phyloP scores from a whole-genome alignment of 352 stramenopile genomes.

The Thalassiosira allenii region DNA sequence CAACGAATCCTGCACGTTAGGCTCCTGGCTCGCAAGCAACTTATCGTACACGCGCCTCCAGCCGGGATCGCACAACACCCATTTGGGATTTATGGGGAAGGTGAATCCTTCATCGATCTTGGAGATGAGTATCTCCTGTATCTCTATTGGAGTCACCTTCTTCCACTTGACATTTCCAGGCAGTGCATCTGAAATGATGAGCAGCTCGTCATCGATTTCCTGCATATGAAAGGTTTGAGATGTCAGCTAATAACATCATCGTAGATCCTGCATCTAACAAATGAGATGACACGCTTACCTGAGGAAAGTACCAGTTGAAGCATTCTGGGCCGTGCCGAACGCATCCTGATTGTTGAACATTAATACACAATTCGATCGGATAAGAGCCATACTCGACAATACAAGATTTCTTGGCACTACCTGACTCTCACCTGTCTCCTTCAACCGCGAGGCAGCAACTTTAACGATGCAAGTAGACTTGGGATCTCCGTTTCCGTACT shows the following conservation, averaged over 20 bases:
- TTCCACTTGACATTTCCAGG: conserved; percentile 52
- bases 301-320: conserved; percentile 80
- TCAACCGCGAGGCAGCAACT: conserved; percentile 50
- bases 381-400: no score
- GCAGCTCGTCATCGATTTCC: conserved; percentile 71
- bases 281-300: no score
- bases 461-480: conserved; percentile 73
- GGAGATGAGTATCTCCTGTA: conserved; percentile 53
- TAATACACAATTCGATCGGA: no score
- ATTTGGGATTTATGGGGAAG: conserved; percentile 72
- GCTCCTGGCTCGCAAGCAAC: conserved; percentile 46
- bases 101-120: conserved; percentile 66
- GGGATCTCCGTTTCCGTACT: conserved; percentile 73
- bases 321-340: conserved; percentile 76
- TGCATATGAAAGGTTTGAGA: no score
- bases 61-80: conserved; percentile 63
- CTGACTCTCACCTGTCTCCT: conserved; percentile 57
- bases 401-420: no score
- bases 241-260: no score
- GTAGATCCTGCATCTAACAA: no score
- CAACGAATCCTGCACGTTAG: conserved; percentile 49
- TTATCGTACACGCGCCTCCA: conserved; percentile 69
- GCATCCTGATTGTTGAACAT: no score
- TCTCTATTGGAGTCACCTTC: conserved; percentile 53
- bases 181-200: conserved; percentile 63